Base-by-base conservation (phyloP, 2,329 filamentous ascomycete genomes). In the Ambrosiella beaveri region DNA sequence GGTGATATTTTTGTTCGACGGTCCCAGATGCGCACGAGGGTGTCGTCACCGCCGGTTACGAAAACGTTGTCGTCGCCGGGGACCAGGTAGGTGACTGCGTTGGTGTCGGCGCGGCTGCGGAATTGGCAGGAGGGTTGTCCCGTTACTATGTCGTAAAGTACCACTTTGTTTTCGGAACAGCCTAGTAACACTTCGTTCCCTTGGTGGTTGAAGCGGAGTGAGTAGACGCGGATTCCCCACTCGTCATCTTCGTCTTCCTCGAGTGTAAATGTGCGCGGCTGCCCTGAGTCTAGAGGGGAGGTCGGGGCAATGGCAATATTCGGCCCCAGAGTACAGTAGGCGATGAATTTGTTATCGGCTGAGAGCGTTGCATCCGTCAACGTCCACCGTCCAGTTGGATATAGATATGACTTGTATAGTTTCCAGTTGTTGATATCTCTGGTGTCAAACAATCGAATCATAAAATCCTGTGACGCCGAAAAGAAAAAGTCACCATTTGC, bases 401-500 rank as follows among this genome's bases (percentile, higher is more conserved):
- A 95, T 36, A 76, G 73, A 4, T 89, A 87, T 0, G 86, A 91
- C 72, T 91, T 97, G 75, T 96, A 96, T 69, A 95, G 90, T 67
- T 85, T 85, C 93, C 93, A 98, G 63, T 89, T 80, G 69, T 93
- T 95, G 0, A 91, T 89, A 64, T 96, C 95, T 1, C 87, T 90
- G 0, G 93, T 97, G 68, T 97, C 91, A 70, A 97, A 98, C 87
- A 98, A 90, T 57, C 90, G 85, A 8, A 98, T 89, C 64, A 82
- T 85, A 72, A 95, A 95, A 69, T 97, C 90, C 69, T 96, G 88
- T 8, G 85, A 86, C 65, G 86, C 93, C 5, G 85, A 84, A 67
- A 91, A 97, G 73, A 96, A 97, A 73, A 97, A 97, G 69, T 95
- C 95, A 35, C 93, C 93, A 65, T 98, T 93, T 63, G 94, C 87